Evolutionary conservation across 768 basidiomycete species (phyloP).

Genomic region (Lactarius evosmus): DNA sequence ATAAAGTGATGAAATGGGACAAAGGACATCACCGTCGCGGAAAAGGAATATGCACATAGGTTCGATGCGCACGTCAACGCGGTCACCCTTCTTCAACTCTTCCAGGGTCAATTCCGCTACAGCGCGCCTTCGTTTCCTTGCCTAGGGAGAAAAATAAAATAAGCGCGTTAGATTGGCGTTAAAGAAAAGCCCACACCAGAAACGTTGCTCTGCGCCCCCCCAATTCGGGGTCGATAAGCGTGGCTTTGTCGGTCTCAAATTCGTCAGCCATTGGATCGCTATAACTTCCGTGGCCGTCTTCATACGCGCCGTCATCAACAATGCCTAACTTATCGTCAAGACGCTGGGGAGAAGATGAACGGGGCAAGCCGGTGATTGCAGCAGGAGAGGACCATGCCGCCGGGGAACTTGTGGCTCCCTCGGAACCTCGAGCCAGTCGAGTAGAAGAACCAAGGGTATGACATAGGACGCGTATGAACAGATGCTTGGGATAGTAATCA

Average conservation of each 20-base stretch:
- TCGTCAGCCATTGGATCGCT: constrained; percentile 5
- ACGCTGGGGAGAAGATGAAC: constrained; percentile 36
- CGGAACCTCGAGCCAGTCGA: not conserved
- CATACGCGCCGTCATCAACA: constrained; percentile 29
- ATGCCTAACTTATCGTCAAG: constrained; percentile 26
- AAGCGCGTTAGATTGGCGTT: not conserved
- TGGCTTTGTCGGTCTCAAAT: not conserved
- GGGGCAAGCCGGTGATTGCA: constrained; percentile 34
- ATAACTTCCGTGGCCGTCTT: constrained; percentile 33
- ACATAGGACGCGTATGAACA: constrained; percentile 66
- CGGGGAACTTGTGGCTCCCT: too few species aligned
- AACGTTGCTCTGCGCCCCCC: constrained; percentile 19
- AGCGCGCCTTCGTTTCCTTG: constrained; percentile 35
- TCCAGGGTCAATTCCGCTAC: constrained; percentile 33
- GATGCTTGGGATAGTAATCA: constrained; percentile 67
- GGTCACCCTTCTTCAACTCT: constrained; percentile 50
- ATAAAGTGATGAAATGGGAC: not conserved
- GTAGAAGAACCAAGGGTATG: constrained; percentile 46
- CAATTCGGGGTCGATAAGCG: constrained; percentile 31
- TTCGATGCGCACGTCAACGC: constrained; percentile 55
- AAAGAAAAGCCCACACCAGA: constrained; percentile 11
- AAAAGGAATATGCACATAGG: constrained; percentile 69
- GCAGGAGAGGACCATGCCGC: constrained; percentile 12
- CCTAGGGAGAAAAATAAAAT: constrained; percentile 30
- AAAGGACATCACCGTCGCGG: constrained; percentile 49